Conservation (phyloP, 352 stramenopile species). For the Discostella stelligera region DNA sequence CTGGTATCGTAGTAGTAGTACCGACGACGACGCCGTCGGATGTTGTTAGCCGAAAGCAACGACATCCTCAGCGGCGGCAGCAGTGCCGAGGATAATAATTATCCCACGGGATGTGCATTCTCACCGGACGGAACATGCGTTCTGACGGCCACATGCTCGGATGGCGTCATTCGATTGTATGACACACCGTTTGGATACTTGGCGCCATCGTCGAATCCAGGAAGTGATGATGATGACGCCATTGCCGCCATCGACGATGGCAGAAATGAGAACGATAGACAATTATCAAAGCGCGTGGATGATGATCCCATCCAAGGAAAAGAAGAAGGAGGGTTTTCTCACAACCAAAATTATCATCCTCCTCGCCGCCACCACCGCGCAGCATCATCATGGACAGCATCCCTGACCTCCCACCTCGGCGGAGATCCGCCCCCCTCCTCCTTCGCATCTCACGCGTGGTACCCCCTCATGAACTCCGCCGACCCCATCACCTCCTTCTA, state of each 20-base stretch:
- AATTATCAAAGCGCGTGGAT: background rate
- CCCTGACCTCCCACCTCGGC: constrained; percentile 47
- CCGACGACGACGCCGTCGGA: too few relatives aligned
- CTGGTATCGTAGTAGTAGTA: too few relatives aligned
- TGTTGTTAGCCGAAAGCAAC: background rate
- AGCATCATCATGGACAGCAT: constrained; percentile 50
- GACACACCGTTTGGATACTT: constrained; percentile 47
- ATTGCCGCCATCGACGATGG: background rate
- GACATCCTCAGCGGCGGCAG: background rate
- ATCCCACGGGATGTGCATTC: constrained; percentile 60
- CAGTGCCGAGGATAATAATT: constrained; percentile 31
- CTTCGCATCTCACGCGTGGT: constrained; percentile 62
- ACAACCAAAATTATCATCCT: constrained; percentile 21
- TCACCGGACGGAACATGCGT: constrained; percentile 69
- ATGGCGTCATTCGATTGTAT: constrained; percentile 56
- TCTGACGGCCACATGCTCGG: constrained; percentile 47
- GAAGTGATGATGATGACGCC: constrained; percentile 7
- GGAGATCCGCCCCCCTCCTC: constrained; percentile 50
- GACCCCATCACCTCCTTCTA: constrained; percentile 39
- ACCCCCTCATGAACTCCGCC: constrained; percentile 66
- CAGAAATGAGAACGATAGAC: background rate
- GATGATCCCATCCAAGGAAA: constrained; percentile 1
- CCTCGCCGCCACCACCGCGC: background rate
- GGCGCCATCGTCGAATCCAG: background rate
- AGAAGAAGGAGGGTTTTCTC: constrained; percentile 3